Evolutionary conservation across 345 rosid species (phyloP).

Genomic region (Garcia nutans): DNA sequence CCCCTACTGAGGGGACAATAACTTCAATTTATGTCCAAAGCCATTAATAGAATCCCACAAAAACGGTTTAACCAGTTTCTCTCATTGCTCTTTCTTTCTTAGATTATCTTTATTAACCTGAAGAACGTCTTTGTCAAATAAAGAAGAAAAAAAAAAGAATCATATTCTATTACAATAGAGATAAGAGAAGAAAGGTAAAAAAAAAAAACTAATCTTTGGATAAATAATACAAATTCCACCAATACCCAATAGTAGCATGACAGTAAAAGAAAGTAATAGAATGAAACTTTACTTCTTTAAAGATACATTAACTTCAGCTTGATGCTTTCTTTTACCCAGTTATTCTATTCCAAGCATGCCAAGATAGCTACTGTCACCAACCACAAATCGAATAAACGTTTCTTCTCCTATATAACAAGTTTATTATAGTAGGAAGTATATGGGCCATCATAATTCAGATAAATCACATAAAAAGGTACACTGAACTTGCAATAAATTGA

Average conservation of each 20-base stretch:
- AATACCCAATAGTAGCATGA: neutral
- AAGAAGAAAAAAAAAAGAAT: neutral
- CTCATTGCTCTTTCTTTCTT: neutral
- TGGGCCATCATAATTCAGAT: too few relatives aligned
- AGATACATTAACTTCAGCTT: constrained; percentile 16
- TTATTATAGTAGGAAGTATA: too few relatives aligned
- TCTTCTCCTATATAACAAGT: too few relatives aligned
- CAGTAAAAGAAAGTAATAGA: neutral
- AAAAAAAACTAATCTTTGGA: too few relatives aligned
- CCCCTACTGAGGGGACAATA: too few relatives aligned
- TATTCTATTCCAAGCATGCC: constrained; percentile 19
- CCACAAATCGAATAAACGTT: neutral
- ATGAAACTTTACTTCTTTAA: constrained; percentile 23
- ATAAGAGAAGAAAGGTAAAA: too few relatives aligned
- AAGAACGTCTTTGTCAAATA: constrained; percentile 8
- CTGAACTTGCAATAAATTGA: too few relatives aligned
- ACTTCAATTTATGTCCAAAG: neutral
- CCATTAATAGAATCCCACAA: too few relatives aligned
- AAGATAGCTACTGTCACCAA: neutral
- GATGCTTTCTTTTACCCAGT: constrained; percentile 17
- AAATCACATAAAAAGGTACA: too few relatives aligned
- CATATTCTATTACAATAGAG: too few relatives aligned
- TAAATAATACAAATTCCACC: neutral
- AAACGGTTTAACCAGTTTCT: too few relatives aligned
- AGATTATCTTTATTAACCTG: neutral